Evolutionary conservation across 176 grass and related monocot species (phyloP), one percentile per base, ranked within the genome.

Genomic region (Carex kokanica): DNA sequence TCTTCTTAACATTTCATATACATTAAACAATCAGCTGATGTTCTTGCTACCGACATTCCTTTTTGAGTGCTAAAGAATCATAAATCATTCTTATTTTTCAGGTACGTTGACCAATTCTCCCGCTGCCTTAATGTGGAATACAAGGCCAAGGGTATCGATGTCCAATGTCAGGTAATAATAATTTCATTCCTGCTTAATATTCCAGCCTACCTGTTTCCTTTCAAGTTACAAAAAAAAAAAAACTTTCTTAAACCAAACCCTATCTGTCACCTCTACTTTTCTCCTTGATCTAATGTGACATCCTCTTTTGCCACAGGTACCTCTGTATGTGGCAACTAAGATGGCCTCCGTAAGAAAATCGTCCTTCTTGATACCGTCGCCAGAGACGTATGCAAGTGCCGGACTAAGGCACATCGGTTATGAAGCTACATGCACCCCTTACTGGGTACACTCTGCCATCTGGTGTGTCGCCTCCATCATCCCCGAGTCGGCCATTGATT

Each of bases 141-240:
- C 82, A 97, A 92, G 83, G 85, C 86, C 88, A 97, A 89, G 88
- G 94, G 94, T 47, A 97, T 97, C 67, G 92, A 97, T 90, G 94
- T 97, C 70, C 94, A 97, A 75, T 97, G 94, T 80, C 90, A 94
- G 92, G 92, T 97, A 88, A 72, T 4, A 36, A 72, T 54, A 84
- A 64, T 5, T 69, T 62, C 77, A 24, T 65, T 41, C 84, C 83
- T 81, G 8, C 65, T 55, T 40, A 73, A 12, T 73, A n/a, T 51
- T 73, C 14, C 41, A 5, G 11, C n/a, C n/a, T 56, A 31, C 49
- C 6, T 56, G 51, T 56, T 78, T 56, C n/a, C 29, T 56, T 9
- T 85, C 70, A 52, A 69, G 41, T 61, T 77, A 71, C 25, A 83
- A 74, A 74, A 74, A 74, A 51, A 0, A 8, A 36, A n/a, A 20